A percentile compares a stretch with the other conserved stretches of the same genome.
Conservation (phyloP, 805 yeast genomes). For the Saturnispora besseyi region DNA sequence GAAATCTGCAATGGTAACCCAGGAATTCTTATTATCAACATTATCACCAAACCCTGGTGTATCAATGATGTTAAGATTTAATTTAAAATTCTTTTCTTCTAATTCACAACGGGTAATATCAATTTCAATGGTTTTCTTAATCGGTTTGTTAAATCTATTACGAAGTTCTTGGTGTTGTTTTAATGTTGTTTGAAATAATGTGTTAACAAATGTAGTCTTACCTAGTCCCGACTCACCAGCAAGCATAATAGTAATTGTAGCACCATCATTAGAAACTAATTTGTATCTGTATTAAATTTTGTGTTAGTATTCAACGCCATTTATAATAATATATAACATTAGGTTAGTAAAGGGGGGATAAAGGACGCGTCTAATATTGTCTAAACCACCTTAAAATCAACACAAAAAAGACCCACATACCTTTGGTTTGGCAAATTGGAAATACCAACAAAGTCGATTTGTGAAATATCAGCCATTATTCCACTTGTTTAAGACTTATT, state of each 20-base stretch:
- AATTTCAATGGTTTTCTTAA: conserved; percentile 66
- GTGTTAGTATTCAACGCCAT: conserved; percentile 3
- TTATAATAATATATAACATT: not conserved
- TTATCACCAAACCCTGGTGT: conserved; percentile 94
- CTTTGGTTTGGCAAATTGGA: conserved; percentile 69
- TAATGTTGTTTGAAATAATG: conserved; percentile 67
- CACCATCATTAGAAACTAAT: conserved; percentile 66
- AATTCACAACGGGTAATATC: conserved; percentile 71
- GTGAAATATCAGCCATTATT: conserved; percentile 20
- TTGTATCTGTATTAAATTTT: conserved; percentile 41
- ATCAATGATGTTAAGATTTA: conserved; percentile 74
- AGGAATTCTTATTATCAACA: conserved; percentile 73
- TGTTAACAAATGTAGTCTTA: conserved; percentile 83
- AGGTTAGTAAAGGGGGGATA: not conserved
- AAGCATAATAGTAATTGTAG: conserved; percentile 70
- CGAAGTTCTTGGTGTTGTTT: conserved; percentile 50
- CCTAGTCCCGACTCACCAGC: conserved; percentile 92
- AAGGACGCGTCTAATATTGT: not conserved
- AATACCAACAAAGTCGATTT: conserved; percentile 53
- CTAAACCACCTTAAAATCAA: not conserved
- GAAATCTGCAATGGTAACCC: conserved; percentile 83
- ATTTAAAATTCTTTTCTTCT: conserved; percentile 74
- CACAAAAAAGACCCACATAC: conserved; percentile 28
- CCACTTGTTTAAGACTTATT: not conserved
- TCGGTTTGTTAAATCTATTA: conserved; percentile 49